Conservation (phyloP, 2,329 filamentous ascomycete genomes). For the Cladosporium velox region DNA sequence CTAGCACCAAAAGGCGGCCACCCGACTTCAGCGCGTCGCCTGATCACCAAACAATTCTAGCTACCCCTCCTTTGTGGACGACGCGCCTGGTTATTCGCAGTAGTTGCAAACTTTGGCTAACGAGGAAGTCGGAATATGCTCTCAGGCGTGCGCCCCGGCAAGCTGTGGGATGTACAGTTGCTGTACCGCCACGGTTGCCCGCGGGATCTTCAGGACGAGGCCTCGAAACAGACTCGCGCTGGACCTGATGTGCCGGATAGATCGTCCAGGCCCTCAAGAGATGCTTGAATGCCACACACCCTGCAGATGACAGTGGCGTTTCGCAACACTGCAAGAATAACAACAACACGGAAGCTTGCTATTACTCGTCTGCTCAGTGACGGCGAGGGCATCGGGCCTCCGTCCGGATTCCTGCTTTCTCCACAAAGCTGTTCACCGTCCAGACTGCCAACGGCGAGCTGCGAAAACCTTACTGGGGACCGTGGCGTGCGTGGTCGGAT, state of each 20-base stretch:
- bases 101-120: neutral
- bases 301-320: conserved; percentile 4
- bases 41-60: neutral
- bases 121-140: neutral
- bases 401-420: neutral
- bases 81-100: neutral
- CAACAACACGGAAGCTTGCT: neutral
- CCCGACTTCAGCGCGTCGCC: neutral
- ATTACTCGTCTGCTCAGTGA: neutral
- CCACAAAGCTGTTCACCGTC: neutral
- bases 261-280: conserved; percentile 11
- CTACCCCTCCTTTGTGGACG: conserved; percentile 3
- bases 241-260: conserved; percentile 12
- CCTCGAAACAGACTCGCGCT: conserved; percentile 8
- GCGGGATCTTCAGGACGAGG: conserved; percentile 18
- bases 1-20: neutral
- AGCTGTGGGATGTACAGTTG: neutral
- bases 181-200: neutral
- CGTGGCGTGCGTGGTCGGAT: conserved; percentile 5
- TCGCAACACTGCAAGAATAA: neutral
- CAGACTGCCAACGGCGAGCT: neutral
- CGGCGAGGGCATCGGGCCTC: neutral
- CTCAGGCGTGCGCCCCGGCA: neutral
- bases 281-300: neutral
- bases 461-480: conserved; percentile 8